These are phyloP conservation scores for Plasmodium inui DNA, from an alignment of 169 alveolate species.

Conservation along the genomic window DNA sequence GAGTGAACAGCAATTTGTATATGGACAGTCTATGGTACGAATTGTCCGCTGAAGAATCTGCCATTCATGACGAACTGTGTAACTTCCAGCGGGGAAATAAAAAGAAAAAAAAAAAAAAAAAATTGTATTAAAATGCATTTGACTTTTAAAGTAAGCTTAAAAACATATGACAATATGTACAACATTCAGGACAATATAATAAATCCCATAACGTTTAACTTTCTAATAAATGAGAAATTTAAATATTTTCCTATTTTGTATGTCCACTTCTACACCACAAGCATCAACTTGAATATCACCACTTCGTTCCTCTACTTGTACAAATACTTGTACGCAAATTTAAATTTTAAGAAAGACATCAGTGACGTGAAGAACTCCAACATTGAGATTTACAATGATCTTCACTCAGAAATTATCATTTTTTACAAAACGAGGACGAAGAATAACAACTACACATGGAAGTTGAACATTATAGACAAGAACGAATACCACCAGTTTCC, in stretches of 20 bases:
- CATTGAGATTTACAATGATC: conserved; percentile 62
- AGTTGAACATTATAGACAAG: conserved; percentile 42
- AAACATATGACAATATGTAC: conserved; percentile 75
- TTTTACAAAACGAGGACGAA: conserved; percentile 70
- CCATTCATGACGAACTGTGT: neutral
- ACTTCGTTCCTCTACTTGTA: conserved; percentile 58
- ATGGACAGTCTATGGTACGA: conserved; percentile 41
- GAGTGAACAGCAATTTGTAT: neutral
- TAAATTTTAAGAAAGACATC: conserved; percentile 51
- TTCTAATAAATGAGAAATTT: conserved; percentile 37
- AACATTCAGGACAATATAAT: conserved; percentile 62
- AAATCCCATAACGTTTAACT: conserved; percentile 38
- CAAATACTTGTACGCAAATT: conserved; percentile 26
- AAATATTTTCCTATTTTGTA: conserved; percentile 42
- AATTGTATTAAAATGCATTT: conserved; percentile 23
- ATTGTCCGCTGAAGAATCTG: conserved; percentile 16
- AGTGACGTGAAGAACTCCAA: conserved; percentile 56
- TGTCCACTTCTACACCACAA: conserved; percentile 37
- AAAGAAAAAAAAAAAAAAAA: conserved; percentile 1
- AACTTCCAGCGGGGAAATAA: neutral
- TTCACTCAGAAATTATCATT: conserved; percentile 64
- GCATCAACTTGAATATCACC: conserved; percentile 49
- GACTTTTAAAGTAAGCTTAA: conserved; percentile 39
- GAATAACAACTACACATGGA: conserved; percentile 64
- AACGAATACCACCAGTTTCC: conserved; percentile 68